A percentile compares a stretch with the other conserved stretches of the same genome.
Conservation (phyloP, 139 green algal species). For the Dunaliella primolecta region DNA sequence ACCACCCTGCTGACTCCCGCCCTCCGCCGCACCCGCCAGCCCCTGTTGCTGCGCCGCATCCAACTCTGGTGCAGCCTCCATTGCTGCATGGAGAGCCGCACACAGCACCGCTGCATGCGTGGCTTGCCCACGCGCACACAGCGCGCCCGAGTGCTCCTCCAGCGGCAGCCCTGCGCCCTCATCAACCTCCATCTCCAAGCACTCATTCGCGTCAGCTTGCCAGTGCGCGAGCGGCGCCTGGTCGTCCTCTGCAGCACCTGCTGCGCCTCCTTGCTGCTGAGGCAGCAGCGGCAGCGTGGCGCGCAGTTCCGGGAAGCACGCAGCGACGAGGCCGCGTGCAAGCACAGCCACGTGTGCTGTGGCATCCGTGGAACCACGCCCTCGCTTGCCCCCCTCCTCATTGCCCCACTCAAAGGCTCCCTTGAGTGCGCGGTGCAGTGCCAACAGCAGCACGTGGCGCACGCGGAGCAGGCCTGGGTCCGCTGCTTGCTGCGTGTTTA, state of each 20-base stretch:
- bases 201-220: neutral
- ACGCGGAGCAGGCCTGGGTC: constrained; percentile 12
- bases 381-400: too few relatives aligned
- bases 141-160: neutral
- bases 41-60: too few relatives aligned
- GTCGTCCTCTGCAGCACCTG: neutral
- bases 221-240: too few relatives aligned
- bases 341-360: neutral
- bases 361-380: neutral
- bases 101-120: neutral
- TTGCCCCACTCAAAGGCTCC: too few relatives aligned
- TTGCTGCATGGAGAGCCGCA: neutral
- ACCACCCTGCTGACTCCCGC: too few relatives aligned
- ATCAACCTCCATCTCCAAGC: neutral
- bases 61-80: neutral
- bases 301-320: constrained; percentile 1
- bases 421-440: neutral
- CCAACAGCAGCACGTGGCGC: constrained; percentile 40
- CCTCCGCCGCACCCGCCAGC: too few relatives aligned
- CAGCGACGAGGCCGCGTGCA: neutral
- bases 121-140: neutral
- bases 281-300: constrained; percentile 2
- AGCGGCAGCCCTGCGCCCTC: neutral
- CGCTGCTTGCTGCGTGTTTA: neutral
- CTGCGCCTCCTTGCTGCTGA: neutral